phyloP scores from a whole-genome alignment of 1,284 basidiomycete species.

The Sanguinoderma infundibulare region DNA sequence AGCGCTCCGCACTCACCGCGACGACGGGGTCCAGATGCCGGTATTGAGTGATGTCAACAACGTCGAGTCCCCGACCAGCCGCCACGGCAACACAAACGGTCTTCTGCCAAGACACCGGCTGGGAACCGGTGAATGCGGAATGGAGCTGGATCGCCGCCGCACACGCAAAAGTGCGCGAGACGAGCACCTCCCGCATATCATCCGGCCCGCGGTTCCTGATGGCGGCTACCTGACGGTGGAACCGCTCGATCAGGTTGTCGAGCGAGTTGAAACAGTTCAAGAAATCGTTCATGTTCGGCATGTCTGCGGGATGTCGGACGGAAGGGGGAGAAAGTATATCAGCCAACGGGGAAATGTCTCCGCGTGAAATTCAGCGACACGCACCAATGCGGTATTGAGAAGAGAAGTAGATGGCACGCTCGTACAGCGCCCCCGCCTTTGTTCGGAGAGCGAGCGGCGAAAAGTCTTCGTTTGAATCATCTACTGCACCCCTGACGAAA shows the following conservation, averaged over 20 bases:
- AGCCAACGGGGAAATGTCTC: background rate
- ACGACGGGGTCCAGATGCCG: conserved; percentile 24
- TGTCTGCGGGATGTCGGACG: conserved; percentile 1
- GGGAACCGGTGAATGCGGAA: conserved; percentile 10
- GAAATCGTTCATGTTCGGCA: conserved; percentile 17
- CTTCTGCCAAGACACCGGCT: conserved; percentile 19
- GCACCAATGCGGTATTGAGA: conserved; percentile 18
- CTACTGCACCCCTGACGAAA: conserved; percentile 18
- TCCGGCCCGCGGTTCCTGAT: conserved; percentile 10
- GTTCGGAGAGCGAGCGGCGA: conserved; percentile 36
- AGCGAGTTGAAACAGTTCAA: conserved; percentile 14
- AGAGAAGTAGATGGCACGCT: conserved; percentile 34
- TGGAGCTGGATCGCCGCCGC: conserved; percentile 28
- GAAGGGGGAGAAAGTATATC: background rate
- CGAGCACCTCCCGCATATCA: conserved; percentile 24
- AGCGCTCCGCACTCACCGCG: conserved; percentile 22
- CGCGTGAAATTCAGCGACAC: background rate
- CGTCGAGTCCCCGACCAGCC: conserved; percentile 18
- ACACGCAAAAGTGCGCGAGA: conserved; percentile 24
- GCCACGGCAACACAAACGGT: conserved; percentile 22
- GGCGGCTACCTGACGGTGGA: conserved; percentile 15
- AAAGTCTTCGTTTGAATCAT: conserved; percentile 27
- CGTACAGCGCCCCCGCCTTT: conserved; percentile 41
- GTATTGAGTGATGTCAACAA: conserved; percentile 18
- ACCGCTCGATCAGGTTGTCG: conserved; percentile 24